Evolutionary conservation across 2,329 filamentous ascomycete genomes (phyloP).

Genomic region (Dissoconium aciculare): DNA sequence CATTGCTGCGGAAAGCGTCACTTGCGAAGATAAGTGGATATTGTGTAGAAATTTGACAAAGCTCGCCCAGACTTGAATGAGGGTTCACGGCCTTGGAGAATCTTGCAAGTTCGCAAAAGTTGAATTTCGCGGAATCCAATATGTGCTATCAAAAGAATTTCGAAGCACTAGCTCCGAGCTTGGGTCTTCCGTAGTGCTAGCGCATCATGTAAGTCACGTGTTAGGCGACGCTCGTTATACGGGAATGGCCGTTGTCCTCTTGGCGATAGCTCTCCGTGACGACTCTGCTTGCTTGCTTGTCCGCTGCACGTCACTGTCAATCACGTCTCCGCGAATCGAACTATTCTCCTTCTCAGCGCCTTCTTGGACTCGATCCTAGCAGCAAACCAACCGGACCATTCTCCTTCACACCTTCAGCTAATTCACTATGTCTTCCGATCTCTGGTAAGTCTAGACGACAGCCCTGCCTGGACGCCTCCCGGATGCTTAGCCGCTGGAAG

Average conservation of each 20-base stretch:
- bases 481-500: too few relatives aligned
- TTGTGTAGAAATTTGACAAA: slow-evolving; percentile 12
- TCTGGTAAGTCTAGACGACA: slow-evolving; percentile 45
- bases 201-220: slow-evolving; percentile 1
- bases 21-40: too few relatives aligned
- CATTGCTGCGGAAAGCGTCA: slow-evolving; percentile 13
- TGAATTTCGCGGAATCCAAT: too few relatives aligned
- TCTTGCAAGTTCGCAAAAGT: slow-evolving; percentile 4
- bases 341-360: slow-evolving; percentile 1
- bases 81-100: slow-evolving; percentile 23
- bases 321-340: too few relatives aligned
- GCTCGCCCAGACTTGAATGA: slow-evolving; percentile 17
- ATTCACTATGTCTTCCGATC: slow-evolving; percentile 59
- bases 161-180: too few relatives aligned
- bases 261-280: slow-evolving; percentile 1
- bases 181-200: too few relatives aligned
- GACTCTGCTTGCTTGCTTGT: slow-evolving; percentile 1
- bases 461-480: too few relatives aligned
- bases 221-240: not conserved
- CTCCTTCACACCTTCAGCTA: too few relatives aligned
- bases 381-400: too few relatives aligned
- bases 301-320: too few relatives aligned
- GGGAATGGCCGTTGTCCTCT: slow-evolving; percentile 1
- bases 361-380: too few relatives aligned
- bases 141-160: too few relatives aligned